Evolutionary conservation across 768 basidiomycete species (phyloP).

Genomic region (Plicaturopsis crispa): DNA sequence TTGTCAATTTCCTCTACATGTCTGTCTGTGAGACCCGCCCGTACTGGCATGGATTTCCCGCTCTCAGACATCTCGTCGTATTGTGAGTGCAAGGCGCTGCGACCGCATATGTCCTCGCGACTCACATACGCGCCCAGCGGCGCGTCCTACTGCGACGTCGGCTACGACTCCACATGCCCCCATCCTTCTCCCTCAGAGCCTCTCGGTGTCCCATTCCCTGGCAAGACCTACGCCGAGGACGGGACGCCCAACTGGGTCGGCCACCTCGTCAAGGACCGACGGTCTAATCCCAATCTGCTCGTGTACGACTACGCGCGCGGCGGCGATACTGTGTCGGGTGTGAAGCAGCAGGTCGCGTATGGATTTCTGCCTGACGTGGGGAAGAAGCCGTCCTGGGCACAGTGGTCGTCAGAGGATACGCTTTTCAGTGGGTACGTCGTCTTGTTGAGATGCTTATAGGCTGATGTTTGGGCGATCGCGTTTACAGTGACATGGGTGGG

Average conservation of each 20-base stretch:
- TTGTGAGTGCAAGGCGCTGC: not conserved
- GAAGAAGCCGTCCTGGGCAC: constrained; percentile 25
- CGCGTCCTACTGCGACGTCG: not conserved
- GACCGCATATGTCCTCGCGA: not conserved
- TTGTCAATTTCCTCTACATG: too few species aligned
- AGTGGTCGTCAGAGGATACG: constrained; percentile 34
- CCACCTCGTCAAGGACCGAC: constrained; percentile 34
- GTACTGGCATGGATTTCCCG: not conserved
- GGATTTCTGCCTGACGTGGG: constrained; percentile 32
- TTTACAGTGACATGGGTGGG: constrained; percentile 54
- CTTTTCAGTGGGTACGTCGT: constrained; percentile 34
- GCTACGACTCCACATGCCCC: not conserved
- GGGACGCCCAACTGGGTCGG: constrained; percentile 54
- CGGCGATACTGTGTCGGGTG: constrained; percentile 36
- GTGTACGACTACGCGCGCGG: constrained; percentile 55
- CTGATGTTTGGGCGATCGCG: not conserved
- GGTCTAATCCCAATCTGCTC: constrained; percentile 35
- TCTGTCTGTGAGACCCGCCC: too few species aligned
- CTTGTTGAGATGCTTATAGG: not conserved
- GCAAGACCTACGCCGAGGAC: not conserved
- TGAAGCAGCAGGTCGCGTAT: constrained; percentile 30
- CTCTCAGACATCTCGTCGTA: not conserved
- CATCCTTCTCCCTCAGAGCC: not conserved
- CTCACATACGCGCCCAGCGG: not conserved
- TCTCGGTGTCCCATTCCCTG: not conserved